phyloP scores from a whole-genome alignment of 139 green algal species.

The Monoraphidium neglectum region DNA sequence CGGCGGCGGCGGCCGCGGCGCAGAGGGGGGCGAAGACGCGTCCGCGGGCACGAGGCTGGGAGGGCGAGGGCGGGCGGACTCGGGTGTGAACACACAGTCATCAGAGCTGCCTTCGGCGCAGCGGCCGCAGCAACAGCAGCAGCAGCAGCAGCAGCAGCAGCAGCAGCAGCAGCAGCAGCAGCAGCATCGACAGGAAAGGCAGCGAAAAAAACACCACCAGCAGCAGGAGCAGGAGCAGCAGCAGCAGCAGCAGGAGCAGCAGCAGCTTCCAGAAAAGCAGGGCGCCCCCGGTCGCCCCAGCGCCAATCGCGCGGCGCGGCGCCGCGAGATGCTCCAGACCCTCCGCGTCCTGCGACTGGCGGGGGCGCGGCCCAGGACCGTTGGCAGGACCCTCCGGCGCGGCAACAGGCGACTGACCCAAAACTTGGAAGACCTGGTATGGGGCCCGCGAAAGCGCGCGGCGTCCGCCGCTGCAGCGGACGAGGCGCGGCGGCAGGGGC shows the following conservation, averaged over 20 bases:
- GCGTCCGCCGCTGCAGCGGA: too few relatives aligned
- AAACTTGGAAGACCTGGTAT: too few relatives aligned
- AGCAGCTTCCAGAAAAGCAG: not conserved
- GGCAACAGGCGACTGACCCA: too few relatives aligned
- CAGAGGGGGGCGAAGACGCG: not conserved
- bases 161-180: slow-evolving; percentile 8
- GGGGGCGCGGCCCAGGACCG: not conserved
- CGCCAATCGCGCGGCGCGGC: not conserved
- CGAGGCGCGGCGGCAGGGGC: too few relatives aligned
- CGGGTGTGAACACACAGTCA: not conserved
- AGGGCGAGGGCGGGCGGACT: not conserved
- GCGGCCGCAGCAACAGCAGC: not conserved
- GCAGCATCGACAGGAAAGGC: not conserved
- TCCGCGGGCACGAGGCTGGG: not conserved
- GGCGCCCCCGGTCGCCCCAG: too few relatives aligned
- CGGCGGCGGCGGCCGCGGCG: too few relatives aligned
- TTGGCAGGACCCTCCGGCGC: too few relatives aligned
- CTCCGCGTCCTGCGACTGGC: not conserved
- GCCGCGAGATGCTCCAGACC: not conserved
- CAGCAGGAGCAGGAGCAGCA: slow-evolving; percentile 1
- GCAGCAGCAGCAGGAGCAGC: not conserved
- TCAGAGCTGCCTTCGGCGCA: not conserved
- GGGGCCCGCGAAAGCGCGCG: too few relatives aligned
- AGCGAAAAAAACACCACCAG: not conserved
- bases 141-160: not conserved